Evolutionary conservation across 2,329 filamentous ascomycete species (phyloP).

Genomic region (Cryphonectria carpinicola): DNA sequence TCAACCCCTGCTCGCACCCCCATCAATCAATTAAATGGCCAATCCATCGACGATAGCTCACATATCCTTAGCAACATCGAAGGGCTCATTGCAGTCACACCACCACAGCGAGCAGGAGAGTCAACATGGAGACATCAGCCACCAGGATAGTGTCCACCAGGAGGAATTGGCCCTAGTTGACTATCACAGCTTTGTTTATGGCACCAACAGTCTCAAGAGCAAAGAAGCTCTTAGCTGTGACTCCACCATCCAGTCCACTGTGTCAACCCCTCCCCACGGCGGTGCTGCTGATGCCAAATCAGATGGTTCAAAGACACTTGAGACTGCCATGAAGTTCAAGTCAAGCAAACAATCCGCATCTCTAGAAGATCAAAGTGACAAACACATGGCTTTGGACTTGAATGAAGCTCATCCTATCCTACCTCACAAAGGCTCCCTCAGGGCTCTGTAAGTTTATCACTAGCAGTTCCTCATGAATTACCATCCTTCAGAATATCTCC

Average conservation of each 20-base stretch:
- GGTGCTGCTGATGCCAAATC: neutral
- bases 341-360: neutral
- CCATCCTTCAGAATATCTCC: neutral
- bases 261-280: neutral
- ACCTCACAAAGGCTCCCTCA: neutral
- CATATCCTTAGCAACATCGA: neutral
- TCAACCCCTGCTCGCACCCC: neutral
- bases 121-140: neutral
- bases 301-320: neutral
- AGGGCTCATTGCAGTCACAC: neutral
- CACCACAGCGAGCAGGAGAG: neutral
- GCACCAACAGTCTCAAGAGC: neutral
- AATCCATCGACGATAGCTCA: neutral
- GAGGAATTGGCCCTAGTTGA: constrained; percentile 14
- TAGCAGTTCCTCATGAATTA: neutral
- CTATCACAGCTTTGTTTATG: constrained; percentile 21
- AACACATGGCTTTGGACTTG: neutral
- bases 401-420: neutral
- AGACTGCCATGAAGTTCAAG: neutral
- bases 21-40: neutral
- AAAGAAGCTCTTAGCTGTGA: neutral
- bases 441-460: neutral
- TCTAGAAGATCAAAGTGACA: neutral
- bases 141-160: neutral
- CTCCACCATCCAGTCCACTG: neutral